phyloP scores from a whole-genome alignment of 805 yeast genomes.

The Candida odintsovae region DNA sequence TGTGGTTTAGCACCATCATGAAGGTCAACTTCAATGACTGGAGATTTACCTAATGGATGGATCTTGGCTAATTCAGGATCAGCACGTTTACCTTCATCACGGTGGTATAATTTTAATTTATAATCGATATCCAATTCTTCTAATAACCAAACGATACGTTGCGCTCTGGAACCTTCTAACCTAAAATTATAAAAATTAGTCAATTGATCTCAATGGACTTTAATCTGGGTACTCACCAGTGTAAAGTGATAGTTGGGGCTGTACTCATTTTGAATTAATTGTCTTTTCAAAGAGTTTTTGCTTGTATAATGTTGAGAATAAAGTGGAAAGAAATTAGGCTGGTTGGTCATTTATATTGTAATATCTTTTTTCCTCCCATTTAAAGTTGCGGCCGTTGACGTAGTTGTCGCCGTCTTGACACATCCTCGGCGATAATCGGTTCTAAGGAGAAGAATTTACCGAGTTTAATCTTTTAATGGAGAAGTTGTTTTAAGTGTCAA shows the following conservation, averaged over 20 bases:
- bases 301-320: too few relatives aligned
- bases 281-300: too few relatives aligned
- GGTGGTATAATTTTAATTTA: constrained; percentile 44
- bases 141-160: constrained; percentile 58
- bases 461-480: too few relatives aligned
- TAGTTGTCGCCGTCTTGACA: too few relatives aligned
- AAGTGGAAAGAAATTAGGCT: too few relatives aligned
- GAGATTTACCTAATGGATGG: constrained; percentile 62
- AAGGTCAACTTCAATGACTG: constrained; percentile 45
- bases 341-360: too few relatives aligned
- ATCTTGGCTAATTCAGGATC: constrained; percentile 43
- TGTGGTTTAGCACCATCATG: constrained; percentile 21
- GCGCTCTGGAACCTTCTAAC: constrained; percentile 45
- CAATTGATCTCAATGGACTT: background rate
- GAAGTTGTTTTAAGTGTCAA: too few relatives aligned
- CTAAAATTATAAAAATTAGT: constrained; percentile 1
- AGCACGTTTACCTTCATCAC: constrained; percentile 44
- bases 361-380: too few relatives aligned
- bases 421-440: too few relatives aligned
- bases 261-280: background rate
- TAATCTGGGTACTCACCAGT: constrained; percentile 13
- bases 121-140: constrained; percentile 54
- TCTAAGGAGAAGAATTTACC: too few relatives aligned
- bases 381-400: too few relatives aligned
- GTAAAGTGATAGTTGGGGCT: constrained; percentile 14